Evolutionary conservation across 202 grass and related monocot genomes (phyloP), one percentile per base, ranked within the genome.

Genomic region (Panicum hallii): DNA sequence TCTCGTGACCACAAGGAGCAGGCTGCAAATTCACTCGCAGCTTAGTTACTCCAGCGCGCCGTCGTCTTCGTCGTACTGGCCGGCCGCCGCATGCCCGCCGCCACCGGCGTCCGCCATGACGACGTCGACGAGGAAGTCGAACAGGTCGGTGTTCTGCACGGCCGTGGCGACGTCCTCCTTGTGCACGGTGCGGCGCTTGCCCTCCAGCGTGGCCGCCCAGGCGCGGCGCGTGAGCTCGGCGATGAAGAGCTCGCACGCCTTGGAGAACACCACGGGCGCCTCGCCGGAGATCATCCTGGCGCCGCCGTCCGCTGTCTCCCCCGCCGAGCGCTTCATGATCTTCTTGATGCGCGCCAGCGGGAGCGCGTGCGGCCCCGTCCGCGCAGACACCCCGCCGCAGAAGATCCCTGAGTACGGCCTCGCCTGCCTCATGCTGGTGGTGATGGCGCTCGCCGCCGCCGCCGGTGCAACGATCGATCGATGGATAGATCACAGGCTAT

Each of bases 271-370:
- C 15, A 92, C 80, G 4, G 90, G 90, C 65, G 93, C 93, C 82
- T 94, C 92, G 2, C 82, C 85, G 5, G 92, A 94, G 65, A 94
- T 92, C 92, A 94, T 91, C 82, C 80, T 58, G 0, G 80, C 82
- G 20, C 80, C 58, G 34, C 79, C 82, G 72, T 20, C 77, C 38
- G 17, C 53, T 47, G 53, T 17, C 63, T 77, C 82, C 66, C 84
- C 85, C 78, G 89, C 82, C 17, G 82, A 90, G 6, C 65, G 78
- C 85, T 92, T 92, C 90, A 92, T 94, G 82, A 92, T 92, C 93
- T 91, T 89, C 85, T 94, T 94, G 82, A 94, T 92, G 70, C 93
- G 77, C 16, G 93, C 93, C 53, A 94, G 87, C 66, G 92, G 92
- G 13, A 94, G 93, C 70, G 87, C 77, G 84, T 94, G 92, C 63